phyloP scores from a whole-genome alignment of 169 alveolate species.

The Plasmodium malariae region DNA sequence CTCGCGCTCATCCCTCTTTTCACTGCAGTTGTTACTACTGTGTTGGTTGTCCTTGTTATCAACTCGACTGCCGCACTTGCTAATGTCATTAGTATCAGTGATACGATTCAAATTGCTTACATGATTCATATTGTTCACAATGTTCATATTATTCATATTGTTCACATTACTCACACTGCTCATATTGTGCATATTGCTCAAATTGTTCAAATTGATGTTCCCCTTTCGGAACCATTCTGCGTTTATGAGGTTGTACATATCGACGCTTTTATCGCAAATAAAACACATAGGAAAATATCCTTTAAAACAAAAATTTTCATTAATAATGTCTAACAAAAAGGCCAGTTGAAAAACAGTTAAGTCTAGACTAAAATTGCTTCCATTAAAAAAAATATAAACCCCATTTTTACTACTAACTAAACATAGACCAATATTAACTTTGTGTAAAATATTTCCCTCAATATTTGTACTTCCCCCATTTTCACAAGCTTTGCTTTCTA shows the following conservation, averaged over 20 bases:
- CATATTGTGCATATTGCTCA: not conserved
- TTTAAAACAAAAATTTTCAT: constrained; percentile 75
- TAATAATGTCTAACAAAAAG: constrained; percentile 68
- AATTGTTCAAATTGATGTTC: constrained; percentile 29
- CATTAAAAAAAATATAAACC: constrained; percentile 48
- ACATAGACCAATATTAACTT: constrained; percentile 54
- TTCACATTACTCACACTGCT: not conserved
- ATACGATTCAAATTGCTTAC: not conserved
- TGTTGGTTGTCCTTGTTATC: not conserved
- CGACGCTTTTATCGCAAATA: constrained; percentile 49
- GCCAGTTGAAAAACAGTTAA: constrained; percentile 67
- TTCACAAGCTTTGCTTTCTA: constrained; percentile 75
- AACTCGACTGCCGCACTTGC: not conserved
- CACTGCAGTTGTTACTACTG: not conserved
- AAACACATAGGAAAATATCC: constrained; percentile 76
- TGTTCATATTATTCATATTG: not conserved
- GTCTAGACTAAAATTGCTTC: constrained; percentile 52
- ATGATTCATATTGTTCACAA: not conserved
- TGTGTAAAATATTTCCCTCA: constrained; percentile 65
- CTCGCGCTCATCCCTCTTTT: no score
- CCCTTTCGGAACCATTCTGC: constrained; percentile 61
- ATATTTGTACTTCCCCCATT: constrained; percentile 76
- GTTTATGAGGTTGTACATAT: constrained; percentile 42
- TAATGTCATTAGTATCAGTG: not conserved
- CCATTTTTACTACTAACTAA: constrained; percentile 55